Evolutionary conservation across 257 asterid species (phyloP).

Genomic region (Solanum peruvianum): DNA sequence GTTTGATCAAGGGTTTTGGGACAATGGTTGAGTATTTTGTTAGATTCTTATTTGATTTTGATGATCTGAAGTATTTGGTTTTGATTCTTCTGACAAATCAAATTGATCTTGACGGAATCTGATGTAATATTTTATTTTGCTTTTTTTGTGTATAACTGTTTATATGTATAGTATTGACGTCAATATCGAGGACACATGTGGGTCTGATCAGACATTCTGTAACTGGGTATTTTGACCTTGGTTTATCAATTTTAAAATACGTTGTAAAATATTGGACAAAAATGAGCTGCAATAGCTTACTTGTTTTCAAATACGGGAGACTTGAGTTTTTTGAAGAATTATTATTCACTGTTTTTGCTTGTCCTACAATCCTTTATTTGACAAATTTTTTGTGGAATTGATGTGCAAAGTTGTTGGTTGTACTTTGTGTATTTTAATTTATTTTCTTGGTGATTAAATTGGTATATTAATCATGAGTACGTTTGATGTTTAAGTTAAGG

Average conservation of each 20-base stretch:
- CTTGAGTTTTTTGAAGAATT: neutral
- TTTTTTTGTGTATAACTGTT: neutral
- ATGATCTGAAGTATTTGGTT: neutral
- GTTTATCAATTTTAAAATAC: neutral
- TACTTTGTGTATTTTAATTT: neutral
- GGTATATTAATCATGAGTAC: neutral
- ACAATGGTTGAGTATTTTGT: neutral
- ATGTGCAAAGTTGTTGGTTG: neutral
- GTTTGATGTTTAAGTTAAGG: neutral
- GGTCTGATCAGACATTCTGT: neutral
- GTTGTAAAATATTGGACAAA: neutral
- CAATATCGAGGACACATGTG: neutral
- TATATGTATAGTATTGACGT: neutral
- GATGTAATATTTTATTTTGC: neutral
- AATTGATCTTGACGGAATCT: neutral
- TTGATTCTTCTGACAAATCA: neutral
- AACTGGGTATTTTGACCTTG: neutral
- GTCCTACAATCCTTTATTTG: neutral
- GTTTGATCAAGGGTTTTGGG: neutral
- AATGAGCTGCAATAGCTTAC: neutral
- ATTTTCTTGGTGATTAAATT: neutral
- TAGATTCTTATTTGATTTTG: neutral
- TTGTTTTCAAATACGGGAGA: neutral
- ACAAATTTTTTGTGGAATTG: neutral
- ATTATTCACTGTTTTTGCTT: neutral